These are phyloP conservation scores for Syncephalastrum contaminatum DNA, from an alignment of 371 early-diverging fungal species.

Conservation along the genomic window DNA sequence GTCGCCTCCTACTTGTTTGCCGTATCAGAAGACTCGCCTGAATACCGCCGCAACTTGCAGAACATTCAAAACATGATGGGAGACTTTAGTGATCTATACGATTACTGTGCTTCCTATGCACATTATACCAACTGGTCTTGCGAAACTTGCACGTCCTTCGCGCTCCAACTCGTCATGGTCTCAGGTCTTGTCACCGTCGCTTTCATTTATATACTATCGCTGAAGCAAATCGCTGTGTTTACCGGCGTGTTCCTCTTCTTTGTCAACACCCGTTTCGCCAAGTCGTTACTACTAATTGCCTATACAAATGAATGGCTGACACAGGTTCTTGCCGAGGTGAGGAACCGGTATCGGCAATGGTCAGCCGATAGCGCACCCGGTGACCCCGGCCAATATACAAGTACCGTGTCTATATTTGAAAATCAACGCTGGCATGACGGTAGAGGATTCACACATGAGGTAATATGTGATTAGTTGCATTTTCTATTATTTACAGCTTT, in stretches of 20 bases:
- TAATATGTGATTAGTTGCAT: slow-evolving; percentile 5
- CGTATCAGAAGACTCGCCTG: slow-evolving; percentile 33
- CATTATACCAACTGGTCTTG: slow-evolving; percentile 31
- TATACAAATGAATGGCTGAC: slow-evolving; percentile 4
- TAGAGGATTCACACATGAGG: slow-evolving; percentile 33
- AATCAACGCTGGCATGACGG: slow-evolving; percentile 40
- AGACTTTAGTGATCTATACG: slow-evolving; percentile 35
- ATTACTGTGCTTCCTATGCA: slow-evolving; percentile 19
- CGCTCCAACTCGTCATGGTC: slow-evolving; percentile 25
- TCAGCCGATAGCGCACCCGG: slow-evolving; percentile 6
- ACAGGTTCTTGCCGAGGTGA: too few relatives aligned
- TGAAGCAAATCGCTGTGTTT: slow-evolving; percentile 20
- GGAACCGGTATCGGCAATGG: slow-evolving; percentile 21
- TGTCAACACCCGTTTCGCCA: slow-evolving; percentile 32
- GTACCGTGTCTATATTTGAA: slow-evolving; percentile 27
- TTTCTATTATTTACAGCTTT: neutral
- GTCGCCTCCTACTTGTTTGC: slow-evolving; percentile 2
- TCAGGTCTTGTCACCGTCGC: slow-evolving; percentile 10
- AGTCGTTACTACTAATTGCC: slow-evolving; percentile 16
- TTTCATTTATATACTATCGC: slow-evolving; percentile 23
- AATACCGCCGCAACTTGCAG: slow-evolving; percentile 36
- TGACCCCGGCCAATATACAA: neutral
- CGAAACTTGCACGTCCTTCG: slow-evolving; percentile 20
- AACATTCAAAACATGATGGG: slow-evolving; percentile 52
- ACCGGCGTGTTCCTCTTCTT: slow-evolving; percentile 28